Percentiles rank a stretch among this genome's conserved stretches.
phyloP scores from a whole-genome alignment of 2,329 filamentous ascomycete genomes.

The Penicillium brevicompactum region DNA sequence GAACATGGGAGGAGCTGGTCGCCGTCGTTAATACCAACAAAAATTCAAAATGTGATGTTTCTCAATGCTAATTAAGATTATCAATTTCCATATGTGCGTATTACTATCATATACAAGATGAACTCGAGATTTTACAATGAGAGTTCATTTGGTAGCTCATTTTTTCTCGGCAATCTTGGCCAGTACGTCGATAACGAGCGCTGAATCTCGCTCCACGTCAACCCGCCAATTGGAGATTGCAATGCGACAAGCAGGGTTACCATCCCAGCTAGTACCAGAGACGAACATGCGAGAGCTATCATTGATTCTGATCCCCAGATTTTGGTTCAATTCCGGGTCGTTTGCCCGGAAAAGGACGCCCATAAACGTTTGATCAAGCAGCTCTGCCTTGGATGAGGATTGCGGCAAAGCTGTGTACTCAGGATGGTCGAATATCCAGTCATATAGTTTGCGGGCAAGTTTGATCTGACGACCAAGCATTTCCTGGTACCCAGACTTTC shows the following conservation, averaged over 20 bases:
- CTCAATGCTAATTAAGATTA: neutral
- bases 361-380: slow-evolving; percentile 62
- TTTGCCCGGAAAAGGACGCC: slow-evolving; percentile 78
- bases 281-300: slow-evolving; percentile 74
- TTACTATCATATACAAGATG: neutral
- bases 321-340: slow-evolving; percentile 63
- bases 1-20: slow-evolving; percentile 49
- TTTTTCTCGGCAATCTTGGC: slow-evolving; percentile 44
- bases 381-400: slow-evolving; percentile 36
- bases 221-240: slow-evolving; percentile 86
- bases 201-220: slow-evolving; percentile 67
- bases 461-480: slow-evolving; percentile 74
- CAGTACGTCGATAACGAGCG: slow-evolving; percentile 66
- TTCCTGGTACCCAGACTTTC: slow-evolving; percentile 65
- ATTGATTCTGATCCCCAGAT: slow-evolving; percentile 74
- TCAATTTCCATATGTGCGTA: neutral
- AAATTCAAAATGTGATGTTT: neutral
- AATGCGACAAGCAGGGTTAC: slow-evolving; percentile 73
- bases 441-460: slow-evolving; percentile 69
- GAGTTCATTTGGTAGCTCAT: neutral
- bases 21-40: slow-evolving; percentile 42
- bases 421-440: slow-evolving; percentile 61
- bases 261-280: slow-evolving; percentile 77
- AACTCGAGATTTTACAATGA: neutral
- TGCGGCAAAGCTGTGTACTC: slow-evolving; percentile 68